Evolutionary conservation across 441 rosid genomes (phyloP).

Genomic region (Populus hybrid): DNA sequence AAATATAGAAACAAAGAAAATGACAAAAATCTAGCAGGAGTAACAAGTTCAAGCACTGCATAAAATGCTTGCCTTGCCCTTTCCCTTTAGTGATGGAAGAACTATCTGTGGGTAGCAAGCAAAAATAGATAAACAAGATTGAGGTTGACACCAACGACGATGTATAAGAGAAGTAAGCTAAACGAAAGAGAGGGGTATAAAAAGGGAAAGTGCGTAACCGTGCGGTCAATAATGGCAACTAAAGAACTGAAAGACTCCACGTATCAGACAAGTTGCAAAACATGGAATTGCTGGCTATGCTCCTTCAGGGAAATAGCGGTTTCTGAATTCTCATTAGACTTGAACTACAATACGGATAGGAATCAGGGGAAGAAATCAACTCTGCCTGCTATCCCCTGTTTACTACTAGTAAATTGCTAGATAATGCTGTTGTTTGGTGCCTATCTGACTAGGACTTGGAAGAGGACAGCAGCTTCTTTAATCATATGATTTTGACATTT

Average conservation of each 20-base stretch:
- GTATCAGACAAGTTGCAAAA: not conserved
- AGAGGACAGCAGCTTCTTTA: not conserved
- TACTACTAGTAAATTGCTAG: not conserved
- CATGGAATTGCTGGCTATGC: not conserved
- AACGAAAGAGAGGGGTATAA: not conserved
- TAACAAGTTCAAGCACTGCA: not conserved
- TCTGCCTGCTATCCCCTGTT: not conserved
- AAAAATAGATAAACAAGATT: not conserved
- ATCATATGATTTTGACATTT: not conserved
- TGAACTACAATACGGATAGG: not conserved
- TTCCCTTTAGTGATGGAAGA: not conserved
- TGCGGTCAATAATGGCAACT: slow-evolving; percentile 34
- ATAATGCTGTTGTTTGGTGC: not conserved
- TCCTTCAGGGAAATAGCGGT: slow-evolving; percentile 16
- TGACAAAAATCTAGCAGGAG: not conserved
- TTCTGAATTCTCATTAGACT: not conserved
- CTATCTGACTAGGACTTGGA: not conserved
- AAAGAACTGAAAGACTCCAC: not conserved
- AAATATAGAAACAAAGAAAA: not conserved
- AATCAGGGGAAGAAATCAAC: not conserved
- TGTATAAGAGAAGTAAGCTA: not conserved
- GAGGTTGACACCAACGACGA: slow-evolving; percentile 12
- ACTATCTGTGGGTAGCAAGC: not conserved
- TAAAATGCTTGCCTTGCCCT: not conserved
- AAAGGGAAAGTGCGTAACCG: not conserved